These are phyloP conservation scores for Penicillium sp. DNA, from an alignment of 2,329 filamentous ascomycete species.

Conservation along the genomic window DNA sequence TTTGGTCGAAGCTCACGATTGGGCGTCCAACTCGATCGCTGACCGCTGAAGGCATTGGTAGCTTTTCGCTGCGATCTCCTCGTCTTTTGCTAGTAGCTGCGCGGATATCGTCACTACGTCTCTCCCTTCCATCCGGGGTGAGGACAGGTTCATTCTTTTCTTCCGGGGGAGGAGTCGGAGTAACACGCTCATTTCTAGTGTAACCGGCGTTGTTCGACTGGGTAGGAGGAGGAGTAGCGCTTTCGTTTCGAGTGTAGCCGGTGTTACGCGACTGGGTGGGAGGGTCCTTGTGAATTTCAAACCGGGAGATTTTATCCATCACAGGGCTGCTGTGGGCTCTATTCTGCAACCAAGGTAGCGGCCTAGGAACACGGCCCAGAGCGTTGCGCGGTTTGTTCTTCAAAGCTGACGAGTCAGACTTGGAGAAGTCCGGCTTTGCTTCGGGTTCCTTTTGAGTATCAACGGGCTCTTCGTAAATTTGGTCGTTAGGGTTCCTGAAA, in stretches of 20 bases:
- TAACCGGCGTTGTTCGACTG: slow-evolving; percentile 82
- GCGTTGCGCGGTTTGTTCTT: slow-evolving; percentile 63
- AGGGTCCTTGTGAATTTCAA: slow-evolving; percentile 81
- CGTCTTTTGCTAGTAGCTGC: slow-evolving; percentile 86
- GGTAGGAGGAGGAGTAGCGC: slow-evolving; percentile 42
- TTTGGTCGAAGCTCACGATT: slow-evolving; percentile 92
- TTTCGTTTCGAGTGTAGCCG: slow-evolving; percentile 68
- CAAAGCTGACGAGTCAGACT: slow-evolving; percentile 48
- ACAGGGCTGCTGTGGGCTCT: slow-evolving; percentile 43
- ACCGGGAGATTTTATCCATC: slow-evolving; percentile 48
- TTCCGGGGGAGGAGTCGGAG: slow-evolving; percentile 33
- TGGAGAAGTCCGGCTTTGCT: slow-evolving; percentile 26
- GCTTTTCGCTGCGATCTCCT: slow-evolving; percentile 78
- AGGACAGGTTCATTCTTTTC: slow-evolving; percentile 45
- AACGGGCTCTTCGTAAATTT: slow-evolving; percentile 83
- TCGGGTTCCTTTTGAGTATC: slow-evolving; percentile 34
- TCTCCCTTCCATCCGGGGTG: slow-evolving; percentile 75
- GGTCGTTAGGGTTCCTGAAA: slow-evolving; percentile 59
- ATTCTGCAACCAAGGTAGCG: slow-evolving; percentile 38
- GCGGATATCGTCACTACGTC: slow-evolving; percentile 82
- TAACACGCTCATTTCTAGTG: slow-evolving; percentile 59
- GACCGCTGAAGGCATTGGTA: slow-evolving; percentile 86
- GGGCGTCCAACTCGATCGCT: slow-evolving; percentile 86
- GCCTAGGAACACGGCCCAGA: slow-evolving; percentile 48
- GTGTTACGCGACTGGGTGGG: slow-evolving; percentile 80